Evolutionary conservation across 768 basidiomycete genomes (phyloP).

Genomic region (Hortiboletus campestris): DNA sequence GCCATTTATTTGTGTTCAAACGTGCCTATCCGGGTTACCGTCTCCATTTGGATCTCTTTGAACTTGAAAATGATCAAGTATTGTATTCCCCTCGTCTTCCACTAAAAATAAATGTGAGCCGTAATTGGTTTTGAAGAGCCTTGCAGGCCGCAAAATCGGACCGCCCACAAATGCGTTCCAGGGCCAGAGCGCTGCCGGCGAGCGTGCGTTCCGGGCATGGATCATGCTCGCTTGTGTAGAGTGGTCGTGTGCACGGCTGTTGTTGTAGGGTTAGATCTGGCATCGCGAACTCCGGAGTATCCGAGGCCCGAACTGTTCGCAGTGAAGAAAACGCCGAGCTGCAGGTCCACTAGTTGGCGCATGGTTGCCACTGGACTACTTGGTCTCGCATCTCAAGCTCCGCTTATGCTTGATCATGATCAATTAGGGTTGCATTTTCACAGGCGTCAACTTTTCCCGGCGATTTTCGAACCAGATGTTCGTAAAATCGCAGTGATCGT

Average conservation of each 20-base stretch:
- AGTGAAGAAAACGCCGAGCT: not conserved
- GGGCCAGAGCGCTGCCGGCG: not conserved
- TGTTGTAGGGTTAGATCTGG: no score
- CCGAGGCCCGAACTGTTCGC: conserved; percentile 5
- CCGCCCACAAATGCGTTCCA: not conserved
- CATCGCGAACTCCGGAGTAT: not conserved
- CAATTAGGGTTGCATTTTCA: conserved; percentile 11
- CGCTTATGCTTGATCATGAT: conserved; percentile 2
- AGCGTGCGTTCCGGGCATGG: not conserved
- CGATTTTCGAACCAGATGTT: conserved; percentile 14
- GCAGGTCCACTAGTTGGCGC: not conserved
- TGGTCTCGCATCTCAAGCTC: conserved; percentile 12
- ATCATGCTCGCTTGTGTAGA: not conserved
- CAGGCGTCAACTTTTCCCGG: conserved; percentile 8
- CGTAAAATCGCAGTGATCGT: not conserved
- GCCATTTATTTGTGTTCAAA: not conserved
- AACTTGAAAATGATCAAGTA: not conserved
- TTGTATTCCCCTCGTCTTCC: no score
- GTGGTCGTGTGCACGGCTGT: not conserved
- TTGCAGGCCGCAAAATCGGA: not conserved
- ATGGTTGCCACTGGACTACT: not conserved
- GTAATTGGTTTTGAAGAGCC: not conserved
- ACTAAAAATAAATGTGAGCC: not conserved
- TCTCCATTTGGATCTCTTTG: not conserved
- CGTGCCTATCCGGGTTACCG: not conserved